Evolutionary conservation across 2,329 filamentous ascomycete species (phyloP).

Genomic region (Fonsecaea pedrosoi): DNA sequence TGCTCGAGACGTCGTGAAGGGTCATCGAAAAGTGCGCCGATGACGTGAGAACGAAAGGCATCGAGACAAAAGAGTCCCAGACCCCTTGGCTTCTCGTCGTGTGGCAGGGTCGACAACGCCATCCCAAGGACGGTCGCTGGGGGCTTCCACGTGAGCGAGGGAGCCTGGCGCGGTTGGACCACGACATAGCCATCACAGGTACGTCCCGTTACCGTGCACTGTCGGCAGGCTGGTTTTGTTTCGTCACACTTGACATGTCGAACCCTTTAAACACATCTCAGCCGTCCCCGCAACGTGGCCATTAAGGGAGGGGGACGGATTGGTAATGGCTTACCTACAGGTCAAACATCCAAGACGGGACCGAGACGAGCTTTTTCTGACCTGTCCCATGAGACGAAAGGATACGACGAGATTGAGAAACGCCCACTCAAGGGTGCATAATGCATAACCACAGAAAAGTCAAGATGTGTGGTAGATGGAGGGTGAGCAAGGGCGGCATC

Average conservation of each 20-base stretch:
- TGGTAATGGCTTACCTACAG: conserved; percentile 5
- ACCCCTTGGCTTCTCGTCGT: conserved; percentile 6
- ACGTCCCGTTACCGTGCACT: conserved; percentile 46
- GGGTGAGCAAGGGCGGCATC: no score
- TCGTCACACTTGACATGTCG: conserved; percentile 40
- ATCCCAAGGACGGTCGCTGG: conserved; percentile 4
- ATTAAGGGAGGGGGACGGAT: neutral
- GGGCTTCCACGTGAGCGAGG: conserved; percentile 10
- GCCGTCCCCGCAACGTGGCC: neutral
- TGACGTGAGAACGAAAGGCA: conserved; percentile 10
- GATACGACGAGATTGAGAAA: neutral
- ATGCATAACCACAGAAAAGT: neutral
- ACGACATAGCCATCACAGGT: conserved; percentile 47
- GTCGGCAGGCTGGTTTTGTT: conserved; percentile 43
- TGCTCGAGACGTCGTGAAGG: conserved; percentile 6
- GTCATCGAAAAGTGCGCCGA: conserved; percentile 7
- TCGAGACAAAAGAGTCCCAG: conserved; percentile 10
- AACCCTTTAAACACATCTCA: conserved; percentile 10
- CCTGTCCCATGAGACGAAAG: conserved; percentile 12
- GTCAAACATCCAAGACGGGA: conserved; percentile 14
- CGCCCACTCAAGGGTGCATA: neutral
- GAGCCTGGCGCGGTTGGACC: conserved; percentile 1
- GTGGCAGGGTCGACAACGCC: neutral
- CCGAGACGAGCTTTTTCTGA: conserved; percentile 8
- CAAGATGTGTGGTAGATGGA: no score